These are phyloP conservation scores for Neltuma alba DNA, from an alignment of 306 rosid species.

Conservation along the genomic window DNA sequence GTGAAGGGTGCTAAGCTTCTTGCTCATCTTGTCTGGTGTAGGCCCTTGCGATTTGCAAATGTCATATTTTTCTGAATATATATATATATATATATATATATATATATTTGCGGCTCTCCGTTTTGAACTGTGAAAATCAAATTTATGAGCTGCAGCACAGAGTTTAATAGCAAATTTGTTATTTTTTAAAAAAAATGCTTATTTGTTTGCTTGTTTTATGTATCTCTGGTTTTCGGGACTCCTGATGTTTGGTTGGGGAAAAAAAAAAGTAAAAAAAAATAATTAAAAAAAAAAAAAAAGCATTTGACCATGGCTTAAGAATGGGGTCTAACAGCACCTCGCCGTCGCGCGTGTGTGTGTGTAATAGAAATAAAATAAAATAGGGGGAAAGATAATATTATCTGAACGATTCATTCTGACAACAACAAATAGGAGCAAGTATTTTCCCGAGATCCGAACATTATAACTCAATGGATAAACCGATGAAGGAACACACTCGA, in stretches of 20 bases:
- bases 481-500: too few species aligned
- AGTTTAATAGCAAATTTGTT: not conserved
- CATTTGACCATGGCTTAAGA: not conserved
- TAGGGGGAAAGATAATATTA: too few species aligned
- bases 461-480: too few species aligned
- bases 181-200: not conserved
- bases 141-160: not conserved
- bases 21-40: not conserved
- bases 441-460: too few species aligned
- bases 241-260: not conserved
- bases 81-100: too few species aligned
- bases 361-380: too few species aligned
- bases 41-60: not conserved
- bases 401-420: not conserved
- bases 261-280: not conserved
- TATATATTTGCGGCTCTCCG: too few species aligned
- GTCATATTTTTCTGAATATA: not conserved
- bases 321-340: too few species aligned
- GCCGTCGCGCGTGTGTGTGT: too few species aligned
- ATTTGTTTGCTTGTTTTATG: not conserved
- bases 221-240: not conserved
- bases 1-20: not conserved
- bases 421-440: too few species aligned
- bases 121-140: too few species aligned
- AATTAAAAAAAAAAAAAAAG: too few species aligned